Base-by-base conservation (phyloP, 2,329 filamentous ascomycete species). In the Pyricularia grisea region DNA sequence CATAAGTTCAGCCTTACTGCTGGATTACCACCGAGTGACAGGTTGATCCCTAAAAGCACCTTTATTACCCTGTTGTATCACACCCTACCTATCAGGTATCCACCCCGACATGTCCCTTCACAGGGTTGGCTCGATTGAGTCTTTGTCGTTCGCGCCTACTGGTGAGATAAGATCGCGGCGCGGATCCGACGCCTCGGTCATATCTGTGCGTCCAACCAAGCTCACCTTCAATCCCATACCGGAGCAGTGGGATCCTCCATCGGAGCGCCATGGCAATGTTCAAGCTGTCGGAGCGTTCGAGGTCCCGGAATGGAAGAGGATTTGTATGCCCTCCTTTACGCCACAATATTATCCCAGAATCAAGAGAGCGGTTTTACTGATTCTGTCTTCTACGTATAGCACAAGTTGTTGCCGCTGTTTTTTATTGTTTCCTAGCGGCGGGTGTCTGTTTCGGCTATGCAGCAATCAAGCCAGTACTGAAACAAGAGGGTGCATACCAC, bases 401-500 rank as follows among this genome's bases (percentile, higher is more conserved):
- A 66, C 80, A 81, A 73, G 75, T 81, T 42, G 70, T 73, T n/a
- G 76, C 73, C 28, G 76, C 78, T 2, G 79, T 81, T 20, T 31
- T 77, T 25, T 81, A 80, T 75, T 81, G 78, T 72, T 75, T 81
- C 68, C 74, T 96, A 70, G 88, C 91, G 7, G 90, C 93, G 4
- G 94, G 92, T 1, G 82, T 93, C 60, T 88, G 95, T 23, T 95
- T 95, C 78, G 92, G 92, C 42, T 96, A 92, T 78, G 92, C 92
- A 17, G 92, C 92, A 14, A 83, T 96, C 73, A 96, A 95, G 76
- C 92, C 92, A 0, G 86, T 95, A 10, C 82, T 96, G 30, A 90
- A 94, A 71, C 79, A 83, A 14, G 89, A 93, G 76, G 88, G 88
- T 2, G 89, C 92, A 11, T 94, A 93, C 77, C 82, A 82, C 60